Percentiles rank a stretch among this genome's conserved stretches.
Evolutionary conservation across 805 yeast species (phyloP).

Genomic region (Phaffomyces thermotolerans): DNA sequence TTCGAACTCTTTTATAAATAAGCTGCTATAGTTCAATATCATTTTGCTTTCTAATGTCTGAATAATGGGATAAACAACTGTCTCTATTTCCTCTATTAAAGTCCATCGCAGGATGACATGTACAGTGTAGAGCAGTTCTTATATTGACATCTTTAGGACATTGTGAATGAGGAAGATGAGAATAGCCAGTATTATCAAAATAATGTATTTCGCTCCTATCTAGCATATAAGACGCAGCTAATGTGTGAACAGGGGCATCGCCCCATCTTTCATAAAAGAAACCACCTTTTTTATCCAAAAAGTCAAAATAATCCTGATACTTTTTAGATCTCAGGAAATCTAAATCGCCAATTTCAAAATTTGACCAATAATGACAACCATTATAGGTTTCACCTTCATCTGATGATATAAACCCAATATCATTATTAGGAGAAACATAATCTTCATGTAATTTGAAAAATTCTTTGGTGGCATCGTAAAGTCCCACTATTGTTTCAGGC

Average conservation of each 20-base stretch:
- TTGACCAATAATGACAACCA: constrained; percentile 78
- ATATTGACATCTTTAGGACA: constrained; percentile 45
- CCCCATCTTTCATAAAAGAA: constrained; percentile 90
- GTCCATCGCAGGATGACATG: constrained; percentile 34
- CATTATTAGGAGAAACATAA: constrained; percentile 41
- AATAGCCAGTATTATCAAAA: constrained; percentile 71
- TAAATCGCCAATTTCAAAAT: constrained; percentile 68
- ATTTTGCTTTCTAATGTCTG: not conserved
- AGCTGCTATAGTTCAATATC: no score
- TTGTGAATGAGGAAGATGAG: constrained; percentile 52
- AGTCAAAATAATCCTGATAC: constrained; percentile 53
- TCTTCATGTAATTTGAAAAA: constrained; percentile 47
- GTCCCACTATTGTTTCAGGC: constrained; percentile 59
- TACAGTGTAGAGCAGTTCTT: constrained; percentile 41
- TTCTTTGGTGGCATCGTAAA: constrained; percentile 64
- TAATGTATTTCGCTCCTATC: constrained; percentile 54
- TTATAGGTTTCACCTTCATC: constrained; percentile 62
- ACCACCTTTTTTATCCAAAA: constrained; percentile 63
- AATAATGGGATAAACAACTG: constrained; percentile 17
- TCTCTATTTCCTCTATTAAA: constrained; percentile 22
- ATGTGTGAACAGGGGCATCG: constrained; percentile 85
- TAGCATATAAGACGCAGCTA: constrained; percentile 59
- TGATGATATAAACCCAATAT: constrained; percentile 55
- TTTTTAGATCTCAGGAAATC: constrained; percentile 55
- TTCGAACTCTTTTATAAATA: not conserved